These are phyloP conservation scores for Phytophthora syringae DNA, from an alignment of 352 stramenopile genomes.

Conservation along the genomic window DNA sequence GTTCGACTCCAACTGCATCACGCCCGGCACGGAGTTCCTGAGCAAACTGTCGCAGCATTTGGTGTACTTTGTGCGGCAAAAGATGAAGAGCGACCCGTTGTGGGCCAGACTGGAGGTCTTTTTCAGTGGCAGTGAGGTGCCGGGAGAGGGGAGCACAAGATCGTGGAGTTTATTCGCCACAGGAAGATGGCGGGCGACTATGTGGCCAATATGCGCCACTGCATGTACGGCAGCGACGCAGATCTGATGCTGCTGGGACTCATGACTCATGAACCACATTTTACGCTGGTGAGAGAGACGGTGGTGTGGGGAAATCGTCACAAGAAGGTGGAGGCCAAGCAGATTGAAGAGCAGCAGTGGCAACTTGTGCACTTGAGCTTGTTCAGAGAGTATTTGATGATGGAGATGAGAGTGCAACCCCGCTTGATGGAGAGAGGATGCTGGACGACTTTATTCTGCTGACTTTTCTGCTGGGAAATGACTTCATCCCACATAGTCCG, in stretches of 20 bases:
- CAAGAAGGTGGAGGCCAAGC: constrained; percentile 75
- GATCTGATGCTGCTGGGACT: constrained; percentile 99
- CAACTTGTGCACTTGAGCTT: constrained; percentile 97
- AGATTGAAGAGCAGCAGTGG: constrained; percentile 97
- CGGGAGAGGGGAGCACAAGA: constrained; percentile 99
- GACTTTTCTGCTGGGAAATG: constrained; percentile 99
- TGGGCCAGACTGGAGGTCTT: constrained; percentile 97
- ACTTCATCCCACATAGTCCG: constrained; percentile 99
- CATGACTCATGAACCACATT: constrained; percentile 98
- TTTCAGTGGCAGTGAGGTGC: constrained; percentile 97
- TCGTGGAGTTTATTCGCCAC: constrained; percentile 98
- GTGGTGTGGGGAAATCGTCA: constrained; percentile 93
- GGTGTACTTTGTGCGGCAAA: constrained; percentile 95
- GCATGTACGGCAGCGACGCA: constrained; percentile 99
- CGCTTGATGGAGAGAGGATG: constrained; percentile 91
- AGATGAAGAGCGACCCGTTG: constrained; percentile 95
- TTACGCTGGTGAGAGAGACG: constrained; percentile 98
- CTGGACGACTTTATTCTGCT: constrained; percentile 99
- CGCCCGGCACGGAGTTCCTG: constrained; percentile 99
- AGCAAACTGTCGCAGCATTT: constrained; percentile 91
- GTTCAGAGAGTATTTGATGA: constrained; percentile 97
- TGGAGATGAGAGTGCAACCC: constrained; percentile 93
- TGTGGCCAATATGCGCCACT: constrained; percentile 96
- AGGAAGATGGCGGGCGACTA: constrained; percentile 93
- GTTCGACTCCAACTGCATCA: constrained; percentile 99